Conservation (phyloP, 2,329 filamentous ascomycete genomes). For the Aspergillus brunneoviolaceus region DNA sequence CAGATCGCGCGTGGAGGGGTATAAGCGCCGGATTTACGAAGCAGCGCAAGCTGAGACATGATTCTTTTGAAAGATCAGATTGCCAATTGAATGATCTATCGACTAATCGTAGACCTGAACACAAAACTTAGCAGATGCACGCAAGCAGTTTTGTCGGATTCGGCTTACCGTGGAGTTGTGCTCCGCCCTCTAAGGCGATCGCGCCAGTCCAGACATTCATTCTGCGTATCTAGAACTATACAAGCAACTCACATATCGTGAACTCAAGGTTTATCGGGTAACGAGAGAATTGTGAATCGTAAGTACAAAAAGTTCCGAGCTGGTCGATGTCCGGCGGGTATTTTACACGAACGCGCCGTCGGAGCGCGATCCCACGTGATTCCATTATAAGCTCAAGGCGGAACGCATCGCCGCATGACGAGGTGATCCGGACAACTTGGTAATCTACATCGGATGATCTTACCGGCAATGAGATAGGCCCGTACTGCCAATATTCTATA, state of each 20-base stretch:
- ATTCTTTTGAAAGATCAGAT: conserved; percentile 34
- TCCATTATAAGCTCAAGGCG: not conserved
- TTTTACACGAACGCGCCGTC: conserved; percentile 6
- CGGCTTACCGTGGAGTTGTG: conserved; percentile 32
- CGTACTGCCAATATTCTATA: conserved; percentile 18
- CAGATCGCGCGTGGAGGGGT: conserved; percentile 41
- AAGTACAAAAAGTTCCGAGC: not conserved
- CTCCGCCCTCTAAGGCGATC: conserved; percentile 29
- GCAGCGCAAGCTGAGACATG: conserved; percentile 33
- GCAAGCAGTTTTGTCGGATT: conserved; percentile 7
- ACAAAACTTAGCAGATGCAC: conserved; percentile 16
- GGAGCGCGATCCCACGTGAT: conserved; percentile 5
- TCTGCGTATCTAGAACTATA: conserved; percentile 12
- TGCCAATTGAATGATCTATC: conserved; percentile 35
- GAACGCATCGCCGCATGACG: not conserved
- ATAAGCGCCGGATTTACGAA: conserved; percentile 44
- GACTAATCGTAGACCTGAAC: conserved; percentile 36
- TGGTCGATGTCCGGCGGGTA: conserved; percentile 1
- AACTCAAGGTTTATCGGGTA: not conserved
- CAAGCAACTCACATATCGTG: conserved; percentile 14
- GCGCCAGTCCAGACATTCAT: conserved; percentile 43
- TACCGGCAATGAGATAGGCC: not conserved
- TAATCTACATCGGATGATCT: not conserved
- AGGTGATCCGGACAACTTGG: not conserved
- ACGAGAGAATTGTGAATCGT: not conserved